Percentiles rank a stretch among this genome's conserved stretches.
Conservation (phyloP, 495 filamentous ascomycete species). For the Talaromyces ruber region DNA sequence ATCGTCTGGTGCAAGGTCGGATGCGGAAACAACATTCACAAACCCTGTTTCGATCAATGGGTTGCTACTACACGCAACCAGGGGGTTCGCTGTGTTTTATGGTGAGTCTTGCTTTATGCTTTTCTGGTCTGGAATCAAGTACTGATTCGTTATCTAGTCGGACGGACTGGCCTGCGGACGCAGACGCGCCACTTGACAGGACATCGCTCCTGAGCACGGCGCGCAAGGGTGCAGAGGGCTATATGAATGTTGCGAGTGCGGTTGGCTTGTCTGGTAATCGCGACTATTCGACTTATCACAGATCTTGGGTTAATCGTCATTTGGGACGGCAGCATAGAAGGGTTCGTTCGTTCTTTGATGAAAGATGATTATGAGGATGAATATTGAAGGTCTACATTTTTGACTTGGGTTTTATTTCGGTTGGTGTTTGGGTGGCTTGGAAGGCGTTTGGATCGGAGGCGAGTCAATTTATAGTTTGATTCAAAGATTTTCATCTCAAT, state of each 20-base stretch:
- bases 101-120: constrained; percentile 22
- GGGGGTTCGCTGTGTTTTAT: constrained; percentile 60
- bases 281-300: constrained; percentile 39
- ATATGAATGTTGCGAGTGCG: constrained; percentile 56
- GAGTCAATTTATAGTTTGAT: not conserved
- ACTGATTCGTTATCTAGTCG: constrained; percentile 36
- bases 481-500: too few species aligned
- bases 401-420: not conserved
- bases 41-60: constrained; percentile 65
- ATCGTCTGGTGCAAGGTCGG: constrained; percentile 64
- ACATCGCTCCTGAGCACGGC: constrained; percentile 30
- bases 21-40: constrained; percentile 76
- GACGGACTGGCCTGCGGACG: constrained; percentile 51
- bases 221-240: constrained; percentile 48
- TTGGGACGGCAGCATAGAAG: not conserved
- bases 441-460: not conserved
- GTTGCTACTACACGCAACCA: constrained; percentile 41
- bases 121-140: not conserved
- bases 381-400: not conserved
- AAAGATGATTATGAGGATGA: not conserved
- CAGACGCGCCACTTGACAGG: constrained; percentile 32
- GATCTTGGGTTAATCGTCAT: constrained; percentile 23
- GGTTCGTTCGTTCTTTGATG: not conserved
- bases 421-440: not conserved
- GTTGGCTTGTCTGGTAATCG: constrained; percentile 49